phyloP scores from a whole-genome alignment of 1,139 yeast species.

The Pichia terricola region DNA sequence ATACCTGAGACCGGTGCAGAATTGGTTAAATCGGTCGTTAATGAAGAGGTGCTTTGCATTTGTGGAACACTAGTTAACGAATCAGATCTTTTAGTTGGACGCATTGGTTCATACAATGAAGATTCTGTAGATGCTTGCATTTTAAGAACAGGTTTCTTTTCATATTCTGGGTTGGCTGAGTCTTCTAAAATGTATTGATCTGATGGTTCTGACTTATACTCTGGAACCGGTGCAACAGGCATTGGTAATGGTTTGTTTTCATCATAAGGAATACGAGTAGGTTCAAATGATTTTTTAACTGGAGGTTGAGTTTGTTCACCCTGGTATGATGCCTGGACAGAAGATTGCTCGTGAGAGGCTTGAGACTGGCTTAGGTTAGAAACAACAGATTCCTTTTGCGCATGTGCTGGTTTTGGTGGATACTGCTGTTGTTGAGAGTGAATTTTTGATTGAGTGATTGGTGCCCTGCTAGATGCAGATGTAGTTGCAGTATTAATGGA shows the following conservation, averaged over 20 bases:
- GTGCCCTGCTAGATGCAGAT: conserved; percentile 7
- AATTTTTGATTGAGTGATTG: background rate
- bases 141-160: conserved; percentile 1
- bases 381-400: background rate
- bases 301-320: no score
- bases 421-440: background rate
- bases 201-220: background rate
- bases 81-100: conserved; percentile 18
- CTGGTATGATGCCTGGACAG: no score
- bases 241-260: no score
- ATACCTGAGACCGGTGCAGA: conserved; percentile 8
- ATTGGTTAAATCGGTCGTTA: conserved; percentile 2
- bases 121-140: conserved; percentile 1
- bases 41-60: conserved; percentile 7
- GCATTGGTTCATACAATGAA: conserved; percentile 18
- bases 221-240: background rate
- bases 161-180: background rate
- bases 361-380: background rate
- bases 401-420: background rate
- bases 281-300: no score
- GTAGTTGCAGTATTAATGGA: conserved; percentile 18
- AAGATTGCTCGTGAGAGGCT: no score
- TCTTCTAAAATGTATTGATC: background rate
- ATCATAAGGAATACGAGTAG: no score
- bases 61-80: conserved; percentile 14